Conservation (phyloP, 2,329 filamentous ascomycete genomes). For the Trichophyton mentagrophytes region DNA sequence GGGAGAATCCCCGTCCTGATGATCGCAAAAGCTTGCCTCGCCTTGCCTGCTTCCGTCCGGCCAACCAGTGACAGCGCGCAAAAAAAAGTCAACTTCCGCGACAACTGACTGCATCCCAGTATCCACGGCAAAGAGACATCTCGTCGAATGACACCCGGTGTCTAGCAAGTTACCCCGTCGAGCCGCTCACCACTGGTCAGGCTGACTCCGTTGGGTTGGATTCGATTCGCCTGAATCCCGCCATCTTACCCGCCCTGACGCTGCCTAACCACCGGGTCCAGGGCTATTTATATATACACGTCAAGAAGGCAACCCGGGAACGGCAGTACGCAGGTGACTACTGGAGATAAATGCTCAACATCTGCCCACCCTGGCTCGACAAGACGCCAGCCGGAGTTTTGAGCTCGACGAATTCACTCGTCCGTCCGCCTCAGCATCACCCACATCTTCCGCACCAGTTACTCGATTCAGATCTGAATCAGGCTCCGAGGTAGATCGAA, state of each 20-base stretch:
- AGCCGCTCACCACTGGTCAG: neutral
- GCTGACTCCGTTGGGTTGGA: neutral
- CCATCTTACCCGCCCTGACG: neutral
- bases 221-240: neutral
- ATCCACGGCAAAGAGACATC: neutral
- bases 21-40: neutral
- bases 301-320: neutral
- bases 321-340: neutral
- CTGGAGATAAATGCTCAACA: neutral
- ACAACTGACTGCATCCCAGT: neutral
- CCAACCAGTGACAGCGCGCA: neutral
- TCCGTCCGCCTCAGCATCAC: neutral
- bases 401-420: conserved; percentile 14
- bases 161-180: neutral
- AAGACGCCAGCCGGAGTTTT: conserved; percentile 7
- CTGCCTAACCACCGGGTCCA: neutral
- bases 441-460: neutral
- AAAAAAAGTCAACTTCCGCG: neutral
- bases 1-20: neutral
- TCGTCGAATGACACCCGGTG: neutral
- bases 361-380: conserved; percentile 11
- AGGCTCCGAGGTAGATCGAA: neutral
- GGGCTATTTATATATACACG: neutral
- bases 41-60: too few relatives aligned
- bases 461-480: neutral